Conservation (phyloP, 2,329 filamentous ascomycete species). For the Penicillium hesseltinei region DNA sequence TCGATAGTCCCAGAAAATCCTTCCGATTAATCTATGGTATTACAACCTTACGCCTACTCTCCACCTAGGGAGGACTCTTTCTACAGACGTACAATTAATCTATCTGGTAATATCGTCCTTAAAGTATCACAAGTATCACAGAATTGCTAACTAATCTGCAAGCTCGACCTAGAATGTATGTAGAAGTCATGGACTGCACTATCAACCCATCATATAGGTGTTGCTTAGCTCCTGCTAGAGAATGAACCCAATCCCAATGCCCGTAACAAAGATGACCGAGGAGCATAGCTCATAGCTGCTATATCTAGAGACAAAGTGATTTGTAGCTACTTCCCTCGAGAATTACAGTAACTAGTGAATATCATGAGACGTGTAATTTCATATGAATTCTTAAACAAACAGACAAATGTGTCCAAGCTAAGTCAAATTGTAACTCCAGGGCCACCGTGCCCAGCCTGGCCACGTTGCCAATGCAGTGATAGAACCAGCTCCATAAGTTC, state of each 20-base stretch:
- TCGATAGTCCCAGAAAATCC: slow-evolving; percentile 21
- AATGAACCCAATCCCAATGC: neutral
- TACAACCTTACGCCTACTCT: slow-evolving; percentile 11
- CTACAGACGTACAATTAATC: neutral
- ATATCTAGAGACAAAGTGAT: too few relatives aligned
- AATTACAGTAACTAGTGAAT: neutral
- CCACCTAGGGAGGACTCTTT: neutral
- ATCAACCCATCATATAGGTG: neutral
- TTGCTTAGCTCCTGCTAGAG: neutral
- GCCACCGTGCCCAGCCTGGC: neutral
- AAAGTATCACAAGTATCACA: neutral
- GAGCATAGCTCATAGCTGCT: neutral
- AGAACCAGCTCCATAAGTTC: neutral
- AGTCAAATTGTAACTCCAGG: neutral
- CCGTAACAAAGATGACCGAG: neutral
- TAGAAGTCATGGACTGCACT: neutral
- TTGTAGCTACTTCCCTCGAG: neutral
- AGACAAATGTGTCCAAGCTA: neutral
- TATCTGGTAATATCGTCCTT: neutral
- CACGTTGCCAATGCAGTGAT: neutral
- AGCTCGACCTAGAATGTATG: neutral
- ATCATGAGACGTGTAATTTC: neutral
- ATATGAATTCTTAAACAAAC: neutral
- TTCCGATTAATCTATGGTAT: slow-evolving; percentile 26
- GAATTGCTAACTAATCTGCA: neutral